A percentile compares a stretch with the other conserved stretches of the same genome.
Evolutionary conservation across 2,329 filamentous ascomycete genomes (phyloP).

Genomic region (Talaromyces sp.): DNA sequence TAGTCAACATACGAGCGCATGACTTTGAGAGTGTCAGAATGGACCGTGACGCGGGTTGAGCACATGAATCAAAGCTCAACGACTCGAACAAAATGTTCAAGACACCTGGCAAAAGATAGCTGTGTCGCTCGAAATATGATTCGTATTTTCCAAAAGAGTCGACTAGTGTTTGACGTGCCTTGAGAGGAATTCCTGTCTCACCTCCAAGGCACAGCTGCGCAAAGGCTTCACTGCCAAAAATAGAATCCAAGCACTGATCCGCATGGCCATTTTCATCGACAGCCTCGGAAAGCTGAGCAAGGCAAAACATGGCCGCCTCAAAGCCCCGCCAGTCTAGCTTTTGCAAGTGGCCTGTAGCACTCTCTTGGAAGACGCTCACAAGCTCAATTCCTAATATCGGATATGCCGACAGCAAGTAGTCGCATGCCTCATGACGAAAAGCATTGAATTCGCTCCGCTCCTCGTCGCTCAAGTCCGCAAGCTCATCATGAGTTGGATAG

Average conservation of each 20-base stretch:
- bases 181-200: conserved; percentile 36
- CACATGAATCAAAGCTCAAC: conserved; percentile 44
- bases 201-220: conserved; percentile 35
- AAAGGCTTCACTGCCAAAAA: conserved; percentile 44
- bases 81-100: conserved; percentile 51
- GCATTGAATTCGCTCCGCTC: conserved; percentile 46
- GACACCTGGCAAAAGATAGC: conserved; percentile 42
- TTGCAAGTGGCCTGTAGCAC: conserved; percentile 35
- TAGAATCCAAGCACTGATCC: conserved; percentile 43
- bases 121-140: conserved; percentile 48
- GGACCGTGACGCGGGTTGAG: conserved; percentile 46
- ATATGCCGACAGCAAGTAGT: conserved; percentile 49
- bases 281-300: conserved; percentile 48
- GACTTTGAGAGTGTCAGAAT: conserved; percentile 49
- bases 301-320: conserved; percentile 48
- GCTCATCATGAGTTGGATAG: conserved; percentile 38
- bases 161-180: conserved; percentile 45
- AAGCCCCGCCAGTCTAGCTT: conserved; percentile 46
- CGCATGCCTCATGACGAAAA: conserved; percentile 50
- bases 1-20: conserved; percentile 43
- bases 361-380: conserved; percentile 45
- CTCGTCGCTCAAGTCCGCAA: conserved; percentile 46
- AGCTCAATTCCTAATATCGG: conserved; percentile 47
- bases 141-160: conserved; percentile 49
- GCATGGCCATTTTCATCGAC: conserved; percentile 48